phyloP scores from a whole-genome alignment of 164 flowering plant genomes.

The Nelumbo lutea region DNA sequence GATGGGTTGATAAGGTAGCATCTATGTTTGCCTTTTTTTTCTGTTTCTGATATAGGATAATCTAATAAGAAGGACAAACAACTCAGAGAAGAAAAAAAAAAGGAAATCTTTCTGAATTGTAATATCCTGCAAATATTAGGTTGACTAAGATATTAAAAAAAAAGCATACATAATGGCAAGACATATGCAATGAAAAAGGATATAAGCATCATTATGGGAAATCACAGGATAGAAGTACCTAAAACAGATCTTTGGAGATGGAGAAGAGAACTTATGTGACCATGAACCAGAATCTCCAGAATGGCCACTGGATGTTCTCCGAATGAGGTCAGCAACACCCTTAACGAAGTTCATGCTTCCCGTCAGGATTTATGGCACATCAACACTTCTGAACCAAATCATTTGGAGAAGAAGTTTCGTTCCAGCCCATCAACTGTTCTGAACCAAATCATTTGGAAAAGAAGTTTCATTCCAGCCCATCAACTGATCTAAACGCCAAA shows the following conservation, averaged over 20 bases:
- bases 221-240: conserved; percentile 37
- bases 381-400: conserved; percentile 9
- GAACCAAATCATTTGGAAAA: conserved; percentile 1
- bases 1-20: too few relatives aligned
- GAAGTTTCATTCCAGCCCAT: conserved; percentile 10
- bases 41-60: not conserved
- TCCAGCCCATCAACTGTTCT: conserved; percentile 14
- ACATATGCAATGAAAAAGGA: not conserved
- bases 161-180: too few relatives aligned
- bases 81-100: too few relatives aligned
- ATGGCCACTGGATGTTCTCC: conserved; percentile 71
- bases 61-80: not conserved
- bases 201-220: not conserved
- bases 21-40: too few relatives aligned
- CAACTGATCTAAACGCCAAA: conserved; percentile 5
- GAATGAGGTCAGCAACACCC: conserved; percentile 93
- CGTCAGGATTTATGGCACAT: conserved; percentile 14
- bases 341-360: conserved; percentile 85
- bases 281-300: conserved; percentile 44
- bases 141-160: too few relatives aligned
- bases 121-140: too few relatives aligned
- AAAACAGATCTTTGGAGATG: conserved; percentile 61
- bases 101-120: too few relatives aligned
- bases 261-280: conserved; percentile 49
- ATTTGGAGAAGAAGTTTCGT: not conserved